Percentiles rank a stretch among this genome's conserved stretches.
Evolutionary conservation across 768 basidiomycete species (phyloP).

Genomic region (Lactarius quietus): DNA sequence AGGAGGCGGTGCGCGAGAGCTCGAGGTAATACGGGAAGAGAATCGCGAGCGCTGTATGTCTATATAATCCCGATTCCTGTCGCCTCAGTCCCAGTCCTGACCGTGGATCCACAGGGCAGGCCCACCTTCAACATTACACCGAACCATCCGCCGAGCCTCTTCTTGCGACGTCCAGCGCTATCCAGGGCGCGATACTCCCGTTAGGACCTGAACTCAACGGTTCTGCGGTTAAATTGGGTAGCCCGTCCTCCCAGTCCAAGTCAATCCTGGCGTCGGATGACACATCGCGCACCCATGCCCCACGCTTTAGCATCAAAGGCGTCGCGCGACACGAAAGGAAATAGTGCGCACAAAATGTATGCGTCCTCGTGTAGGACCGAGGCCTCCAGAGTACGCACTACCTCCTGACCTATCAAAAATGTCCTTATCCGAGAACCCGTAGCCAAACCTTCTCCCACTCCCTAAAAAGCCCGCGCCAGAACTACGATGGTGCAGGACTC

Average conservation of each 20-base stretch:
- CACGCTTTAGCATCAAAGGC: too few relatives aligned
- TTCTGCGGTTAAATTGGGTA: too few relatives aligned
- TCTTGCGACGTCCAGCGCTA: constrained; percentile 51
- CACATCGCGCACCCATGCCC: too few relatives aligned
- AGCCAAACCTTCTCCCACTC: too few relatives aligned
- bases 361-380: too few relatives aligned
- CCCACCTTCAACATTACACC: constrained; percentile 83
- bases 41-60: constrained; percentile 75
- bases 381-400: too few relatives aligned
- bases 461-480: too few relatives aligned
- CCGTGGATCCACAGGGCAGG: constrained; percentile 58
- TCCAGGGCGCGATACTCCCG: constrained; percentile 71
- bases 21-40: constrained; percentile 75
- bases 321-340: too few relatives aligned
- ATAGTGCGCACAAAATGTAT: too few relatives aligned
- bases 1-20: constrained; percentile 65
- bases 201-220: constrained; percentile 79
- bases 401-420: too few relatives aligned
- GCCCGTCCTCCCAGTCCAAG: constrained; percentile 52
- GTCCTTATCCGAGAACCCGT: too few relatives aligned
- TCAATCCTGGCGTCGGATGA: constrained; percentile 40
- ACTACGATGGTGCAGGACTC: too few relatives aligned
- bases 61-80: constrained; percentile 7
- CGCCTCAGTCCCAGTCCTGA: neutral
- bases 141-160: constrained; percentile 72